phyloP scores from a whole-genome alignment of 371 early-diverging fungal genomes.

The Apophysomyces ossiformis region DNA sequence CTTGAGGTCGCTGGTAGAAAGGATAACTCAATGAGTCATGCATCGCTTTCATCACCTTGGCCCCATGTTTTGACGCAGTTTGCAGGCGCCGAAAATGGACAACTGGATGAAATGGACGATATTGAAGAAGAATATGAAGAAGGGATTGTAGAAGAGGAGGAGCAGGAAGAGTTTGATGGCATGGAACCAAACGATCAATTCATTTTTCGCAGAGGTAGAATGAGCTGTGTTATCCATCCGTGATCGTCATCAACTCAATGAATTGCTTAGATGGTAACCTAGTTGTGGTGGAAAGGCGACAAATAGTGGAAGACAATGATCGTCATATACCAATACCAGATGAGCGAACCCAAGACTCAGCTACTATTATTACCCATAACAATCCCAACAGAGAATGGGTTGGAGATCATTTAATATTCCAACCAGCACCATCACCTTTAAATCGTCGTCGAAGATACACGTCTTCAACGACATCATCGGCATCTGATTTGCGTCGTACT shows the following conservation, averaged over 20 bases:
- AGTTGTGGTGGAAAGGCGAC: background rate
- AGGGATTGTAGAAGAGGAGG: background rate
- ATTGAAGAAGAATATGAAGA: conserved; percentile 1
- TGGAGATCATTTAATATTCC: background rate
- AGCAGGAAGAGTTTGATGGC: background rate
- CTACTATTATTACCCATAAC: background rate
- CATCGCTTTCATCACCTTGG: conserved; percentile 9
- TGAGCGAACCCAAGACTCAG: background rate
- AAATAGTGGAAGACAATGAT: conserved; percentile 16
- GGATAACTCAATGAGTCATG: background rate
- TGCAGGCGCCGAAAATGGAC: too few relatives aligned
- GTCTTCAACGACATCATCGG: background rate
- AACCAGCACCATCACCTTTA: conserved; percentile 23
- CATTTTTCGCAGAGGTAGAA: conserved; percentile 15
- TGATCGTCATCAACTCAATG: background rate
- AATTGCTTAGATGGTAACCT: background rate
- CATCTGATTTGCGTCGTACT: background rate
- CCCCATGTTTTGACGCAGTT: background rate
- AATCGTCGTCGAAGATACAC: conserved; percentile 9
- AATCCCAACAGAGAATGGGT: background rate
- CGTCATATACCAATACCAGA: conserved; percentile 14
- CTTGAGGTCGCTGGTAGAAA: conserved; percentile 18
- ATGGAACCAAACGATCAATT: conserved; percentile 13
- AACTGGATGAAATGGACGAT: background rate
- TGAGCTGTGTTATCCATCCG: background rate